phyloP scores from a whole-genome alignment of 2,329 filamentous ascomycete genomes.

The Fusarium sp. region DNA sequence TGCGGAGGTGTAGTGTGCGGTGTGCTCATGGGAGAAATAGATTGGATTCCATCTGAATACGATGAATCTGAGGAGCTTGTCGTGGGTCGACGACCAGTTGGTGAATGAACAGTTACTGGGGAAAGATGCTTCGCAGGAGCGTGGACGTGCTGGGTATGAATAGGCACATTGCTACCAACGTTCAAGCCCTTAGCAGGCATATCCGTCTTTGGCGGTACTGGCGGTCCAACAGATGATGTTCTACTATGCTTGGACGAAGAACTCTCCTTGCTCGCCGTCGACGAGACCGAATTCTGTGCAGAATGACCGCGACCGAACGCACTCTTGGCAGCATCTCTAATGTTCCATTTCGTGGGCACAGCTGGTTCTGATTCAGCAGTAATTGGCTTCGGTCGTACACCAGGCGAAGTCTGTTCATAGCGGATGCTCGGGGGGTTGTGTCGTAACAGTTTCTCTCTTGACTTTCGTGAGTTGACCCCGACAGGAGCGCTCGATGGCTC shows the following conservation, averaged over 20 bases:
- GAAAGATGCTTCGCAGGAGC: constrained; percentile 15
- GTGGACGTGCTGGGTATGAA: constrained; percentile 1
- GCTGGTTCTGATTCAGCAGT: constrained; percentile 27
- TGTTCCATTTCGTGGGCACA: constrained; percentile 46
- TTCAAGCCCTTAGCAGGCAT: not conserved
- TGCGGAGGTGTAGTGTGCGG: constrained; percentile 55
- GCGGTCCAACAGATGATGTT: constrained; percentile 24
- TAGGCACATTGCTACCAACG: not conserved
- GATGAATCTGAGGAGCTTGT: constrained; percentile 53
- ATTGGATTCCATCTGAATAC: constrained; percentile 53
- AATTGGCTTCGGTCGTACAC: constrained; percentile 37
- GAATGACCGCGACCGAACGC: constrained; percentile 43
- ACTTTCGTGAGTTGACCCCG: constrained; percentile 4
- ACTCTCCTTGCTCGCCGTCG: constrained; percentile 22
- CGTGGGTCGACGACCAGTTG: constrained; percentile 23
- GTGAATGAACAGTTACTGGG: constrained; percentile 2
- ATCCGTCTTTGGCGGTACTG: constrained; percentile 2
- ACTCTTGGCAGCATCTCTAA: constrained; percentile 51
- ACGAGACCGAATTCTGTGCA: constrained; percentile 25
- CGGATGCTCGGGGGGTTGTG: constrained; percentile 44
- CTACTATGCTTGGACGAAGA: not conserved
- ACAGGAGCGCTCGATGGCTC: constrained; percentile 15
- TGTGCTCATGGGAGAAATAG: constrained; percentile 51
- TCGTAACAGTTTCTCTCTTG: constrained; percentile 24
- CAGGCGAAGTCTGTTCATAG: constrained; percentile 42